phyloP scores from a whole-genome alignment of 169 alveolate species.

The Cyclospora cayetanensis region DNA sequence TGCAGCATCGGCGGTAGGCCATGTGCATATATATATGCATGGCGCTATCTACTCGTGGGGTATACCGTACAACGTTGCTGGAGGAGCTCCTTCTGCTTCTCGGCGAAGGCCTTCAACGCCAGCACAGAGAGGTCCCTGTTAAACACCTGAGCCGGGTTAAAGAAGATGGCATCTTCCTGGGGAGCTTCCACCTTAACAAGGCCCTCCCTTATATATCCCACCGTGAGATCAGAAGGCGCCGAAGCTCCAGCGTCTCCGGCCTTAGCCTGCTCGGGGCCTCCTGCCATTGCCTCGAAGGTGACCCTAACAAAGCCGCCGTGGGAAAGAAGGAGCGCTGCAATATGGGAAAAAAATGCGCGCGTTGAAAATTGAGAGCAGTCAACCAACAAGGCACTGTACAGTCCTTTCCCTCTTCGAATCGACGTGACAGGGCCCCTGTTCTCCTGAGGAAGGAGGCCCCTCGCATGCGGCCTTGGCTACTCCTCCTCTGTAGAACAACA shows the following conservation, averaged over 20 bases:
- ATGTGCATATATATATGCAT: not conserved
- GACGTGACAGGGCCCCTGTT: no score
- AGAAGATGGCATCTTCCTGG: conserved; percentile 73
- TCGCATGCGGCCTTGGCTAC: no score
- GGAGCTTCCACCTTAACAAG: conserved; percentile 66
- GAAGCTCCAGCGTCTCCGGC: not conserved
- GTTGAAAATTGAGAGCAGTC: no score
- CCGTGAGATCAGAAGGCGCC: not conserved
- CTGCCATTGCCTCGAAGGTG: no score
- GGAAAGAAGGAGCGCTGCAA: no score
- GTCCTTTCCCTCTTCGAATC: no score
- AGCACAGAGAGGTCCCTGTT: conserved; percentile 89
- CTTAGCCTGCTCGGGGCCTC: no score
- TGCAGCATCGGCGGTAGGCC: not conserved
- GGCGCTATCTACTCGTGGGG: not conserved
- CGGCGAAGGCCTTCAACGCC: conserved; percentile 69
- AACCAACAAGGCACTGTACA: no score
- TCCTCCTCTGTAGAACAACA: no score
- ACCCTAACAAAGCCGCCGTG: no score
- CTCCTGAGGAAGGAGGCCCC: no score
- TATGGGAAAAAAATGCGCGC: no score
- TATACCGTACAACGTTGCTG: not conserved
- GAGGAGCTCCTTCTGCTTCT: not conserved
- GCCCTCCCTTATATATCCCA: conserved; percentile 72
- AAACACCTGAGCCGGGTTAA: conserved; percentile 92